A percentile compares a stretch with the other conserved stretches of the same genome.
phyloP scores from a whole-genome alignment of 176 grass and related monocot genomes.

The Aegilops longissima region DNA sequence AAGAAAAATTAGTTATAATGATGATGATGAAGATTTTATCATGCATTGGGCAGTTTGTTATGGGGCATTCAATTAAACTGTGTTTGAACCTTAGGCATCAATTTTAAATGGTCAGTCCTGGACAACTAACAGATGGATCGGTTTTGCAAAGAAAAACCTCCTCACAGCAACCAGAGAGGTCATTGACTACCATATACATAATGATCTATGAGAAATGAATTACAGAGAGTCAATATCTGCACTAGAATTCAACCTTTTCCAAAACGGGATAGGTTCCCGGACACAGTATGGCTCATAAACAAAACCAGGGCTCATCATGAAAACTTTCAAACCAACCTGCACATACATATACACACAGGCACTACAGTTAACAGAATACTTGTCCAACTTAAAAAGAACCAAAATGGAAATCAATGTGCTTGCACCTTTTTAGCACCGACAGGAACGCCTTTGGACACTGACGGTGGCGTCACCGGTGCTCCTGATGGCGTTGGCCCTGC shows the following conservation, averaged over 20 bases:
- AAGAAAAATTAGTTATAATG: constrained; percentile 33
- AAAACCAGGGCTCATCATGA: constrained; percentile 88
- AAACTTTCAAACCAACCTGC: constrained; percentile 65
- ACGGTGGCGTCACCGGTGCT: not conserved
- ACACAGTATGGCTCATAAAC: constrained; percentile 78
- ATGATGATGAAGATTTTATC: not conserved
- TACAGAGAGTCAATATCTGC: not conserved
- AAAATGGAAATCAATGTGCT: constrained; percentile 9
- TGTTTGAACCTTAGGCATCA: not conserved
- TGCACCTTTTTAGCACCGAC: constrained; percentile 41
- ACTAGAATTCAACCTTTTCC: constrained; percentile 60
- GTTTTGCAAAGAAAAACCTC: not conserved
- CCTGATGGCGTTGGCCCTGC: constrained; percentile 37
- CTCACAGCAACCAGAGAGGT: not conserved
- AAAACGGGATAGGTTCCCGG: constrained; percentile 76
- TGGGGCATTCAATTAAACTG: not conserved
- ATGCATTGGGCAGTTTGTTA: constrained; percentile 6
- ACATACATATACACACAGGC: constrained; percentile 27
- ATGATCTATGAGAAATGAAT: not conserved
- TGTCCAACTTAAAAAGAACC: not conserved
- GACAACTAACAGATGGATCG: not conserved
- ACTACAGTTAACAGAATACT: not conserved
- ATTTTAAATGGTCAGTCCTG: not conserved
- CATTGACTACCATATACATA: not conserved
- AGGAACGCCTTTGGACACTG: constrained; percentile 35